Conservation (phyloP, 371 early-diverging fungal species). For the Mucor racemosus region DNA sequence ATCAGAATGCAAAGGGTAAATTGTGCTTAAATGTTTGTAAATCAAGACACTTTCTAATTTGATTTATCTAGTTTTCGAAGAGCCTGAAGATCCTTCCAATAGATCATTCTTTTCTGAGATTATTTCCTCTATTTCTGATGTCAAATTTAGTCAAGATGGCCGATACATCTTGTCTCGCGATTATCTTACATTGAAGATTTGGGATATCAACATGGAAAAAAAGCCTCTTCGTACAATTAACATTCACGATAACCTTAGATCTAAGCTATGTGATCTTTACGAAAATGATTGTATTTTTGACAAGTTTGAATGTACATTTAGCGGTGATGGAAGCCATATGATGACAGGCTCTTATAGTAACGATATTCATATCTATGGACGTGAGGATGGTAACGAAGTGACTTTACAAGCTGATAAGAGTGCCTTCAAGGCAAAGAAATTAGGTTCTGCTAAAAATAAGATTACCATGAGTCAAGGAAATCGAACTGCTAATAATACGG, state of each 20-base stretch:
- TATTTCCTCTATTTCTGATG: constrained; percentile 96
- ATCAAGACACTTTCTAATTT: background rate
- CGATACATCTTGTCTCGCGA: constrained; percentile 96
- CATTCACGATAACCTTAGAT: constrained; percentile 93
- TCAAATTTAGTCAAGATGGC: constrained; percentile 95
- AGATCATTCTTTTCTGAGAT: constrained; percentile 98
- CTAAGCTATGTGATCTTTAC: constrained; percentile 96
- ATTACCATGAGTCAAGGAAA: constrained; percentile 32
- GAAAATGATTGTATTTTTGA: constrained; percentile 99
- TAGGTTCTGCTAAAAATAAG: constrained; percentile 61
- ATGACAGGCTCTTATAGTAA: constrained; percentile 98
- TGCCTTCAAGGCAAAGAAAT: constrained; percentile 92
- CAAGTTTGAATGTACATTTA: constrained; percentile 98
- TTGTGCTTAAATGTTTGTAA: background rate
- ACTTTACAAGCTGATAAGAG: constrained; percentile 95
- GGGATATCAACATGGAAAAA: constrained; percentile 98
- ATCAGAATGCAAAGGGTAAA: constrained; percentile 74
- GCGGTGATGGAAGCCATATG: constrained; percentile 86
- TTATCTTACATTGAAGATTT: constrained; percentile 94
- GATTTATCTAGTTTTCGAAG: constrained; percentile 82
- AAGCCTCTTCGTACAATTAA: constrained; percentile 92
- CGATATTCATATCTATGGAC: constrained; percentile 89
- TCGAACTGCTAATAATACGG: constrained; percentile 3
- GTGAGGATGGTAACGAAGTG: constrained; percentile 60
- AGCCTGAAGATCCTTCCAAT: constrained; percentile 90